Percentiles rank a stretch among this genome's conserved stretches.
These are phyloP conservation scores for Aspergillus versicolor DNA, from an alignment of 2,329 filamentous ascomycete species.

Conservation along the genomic window DNA sequence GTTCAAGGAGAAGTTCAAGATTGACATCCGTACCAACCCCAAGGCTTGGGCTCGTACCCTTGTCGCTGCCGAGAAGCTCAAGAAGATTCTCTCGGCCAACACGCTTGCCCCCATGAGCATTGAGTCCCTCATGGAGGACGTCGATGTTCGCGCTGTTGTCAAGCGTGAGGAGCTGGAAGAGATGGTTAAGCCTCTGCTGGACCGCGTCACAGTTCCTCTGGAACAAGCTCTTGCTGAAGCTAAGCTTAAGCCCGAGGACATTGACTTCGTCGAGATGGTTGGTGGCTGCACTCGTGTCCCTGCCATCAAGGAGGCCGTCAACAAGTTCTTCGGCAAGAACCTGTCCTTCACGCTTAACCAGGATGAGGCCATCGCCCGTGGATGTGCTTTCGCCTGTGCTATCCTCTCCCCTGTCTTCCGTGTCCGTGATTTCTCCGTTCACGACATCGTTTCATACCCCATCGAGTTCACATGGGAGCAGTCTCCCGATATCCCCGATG, in stretches of 20 bases:
- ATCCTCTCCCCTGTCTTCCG: conserved; percentile 97
- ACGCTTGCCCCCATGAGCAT: conserved; percentile 90
- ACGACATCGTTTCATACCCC: conserved; percentile 97
- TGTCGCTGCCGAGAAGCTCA: conserved; percentile 90
- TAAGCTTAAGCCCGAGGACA: conserved; percentile 85
- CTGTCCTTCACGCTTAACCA: conserved; percentile 98
- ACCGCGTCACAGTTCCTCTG: conserved; percentile 69
- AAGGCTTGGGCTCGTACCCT: conserved; percentile 87
- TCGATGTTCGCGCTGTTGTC: conserved; percentile 84
- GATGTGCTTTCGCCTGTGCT: conserved; percentile 95
- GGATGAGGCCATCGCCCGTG: conserved; percentile 93
- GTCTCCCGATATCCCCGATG: conserved; percentile 94
- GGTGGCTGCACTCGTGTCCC: conserved; percentile 95
- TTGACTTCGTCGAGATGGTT: conserved; percentile 89
- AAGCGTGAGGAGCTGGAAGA: conserved; percentile 93
- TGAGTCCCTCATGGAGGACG: conserved; percentile 97
- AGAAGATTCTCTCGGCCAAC: conserved; percentile 98
- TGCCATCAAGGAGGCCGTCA: conserved; percentile 83
- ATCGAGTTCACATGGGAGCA: conserved; percentile 99
- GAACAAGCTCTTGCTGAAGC: conserved; percentile 94
- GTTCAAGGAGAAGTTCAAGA: conserved; percentile 97
- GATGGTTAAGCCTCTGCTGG: conserved; percentile 80
- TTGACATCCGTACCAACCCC: conserved; percentile 86
- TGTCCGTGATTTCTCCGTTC: conserved; percentile 94
- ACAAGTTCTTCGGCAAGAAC: conserved; percentile 85